A percentile compares a stretch with the other conserved stretches of the same genome.
These are phyloP conservation scores for Pisolithus thermaeus DNA, from an alignment of 1,284 basidiomycete species.

Conservation along the genomic window DNA sequence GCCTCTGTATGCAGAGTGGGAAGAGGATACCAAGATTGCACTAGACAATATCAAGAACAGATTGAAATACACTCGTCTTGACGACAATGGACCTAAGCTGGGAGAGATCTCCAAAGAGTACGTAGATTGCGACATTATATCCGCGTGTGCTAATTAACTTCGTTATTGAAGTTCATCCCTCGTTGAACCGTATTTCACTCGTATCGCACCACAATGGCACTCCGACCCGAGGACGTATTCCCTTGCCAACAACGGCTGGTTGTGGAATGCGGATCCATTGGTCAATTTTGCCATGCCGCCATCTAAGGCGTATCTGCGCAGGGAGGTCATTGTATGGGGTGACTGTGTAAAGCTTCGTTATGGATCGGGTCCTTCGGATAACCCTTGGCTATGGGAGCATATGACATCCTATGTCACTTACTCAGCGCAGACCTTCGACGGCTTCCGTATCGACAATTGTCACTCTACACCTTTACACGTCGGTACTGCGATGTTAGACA, in stretches of 20 bases:
- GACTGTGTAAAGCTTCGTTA: conserved; percentile 98
- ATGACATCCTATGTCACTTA: conserved; percentile 84
- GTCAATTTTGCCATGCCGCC: conserved; percentile 92
- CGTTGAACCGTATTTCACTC: conserved; percentile 88
- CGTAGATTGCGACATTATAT: conserved; percentile 2
- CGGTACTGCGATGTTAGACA: conserved; percentile 88
- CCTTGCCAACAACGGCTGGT: conserved; percentile 98
- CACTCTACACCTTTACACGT: conserved; percentile 96
- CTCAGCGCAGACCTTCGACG: conserved; percentile 83
- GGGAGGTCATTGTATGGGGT: conserved; percentile 96
- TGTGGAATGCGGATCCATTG: conserved; percentile 94
- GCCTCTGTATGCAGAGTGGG: conserved; percentile 79
- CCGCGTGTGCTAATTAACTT: conserved; percentile 8
- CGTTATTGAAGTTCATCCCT: conserved; percentile 58
- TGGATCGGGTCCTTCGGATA: conserved; percentile 70
- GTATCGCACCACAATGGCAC: conserved; percentile 54
- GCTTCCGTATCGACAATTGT: conserved; percentile 97
- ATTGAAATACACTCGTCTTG: conserved; percentile 76
- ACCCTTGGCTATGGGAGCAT: conserved; percentile 93
- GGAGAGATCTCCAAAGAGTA: conserved; percentile 75
- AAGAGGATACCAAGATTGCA: conserved; percentile 74
- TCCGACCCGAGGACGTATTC: conserved; percentile 70
- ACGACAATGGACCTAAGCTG: conserved; percentile 77
- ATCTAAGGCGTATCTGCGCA: conserved; percentile 93
- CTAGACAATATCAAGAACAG: conserved; percentile 72